phyloP scores from a whole-genome alignment of 1,284 basidiomycete genomes.

The Trametes hirsuta region DNA sequence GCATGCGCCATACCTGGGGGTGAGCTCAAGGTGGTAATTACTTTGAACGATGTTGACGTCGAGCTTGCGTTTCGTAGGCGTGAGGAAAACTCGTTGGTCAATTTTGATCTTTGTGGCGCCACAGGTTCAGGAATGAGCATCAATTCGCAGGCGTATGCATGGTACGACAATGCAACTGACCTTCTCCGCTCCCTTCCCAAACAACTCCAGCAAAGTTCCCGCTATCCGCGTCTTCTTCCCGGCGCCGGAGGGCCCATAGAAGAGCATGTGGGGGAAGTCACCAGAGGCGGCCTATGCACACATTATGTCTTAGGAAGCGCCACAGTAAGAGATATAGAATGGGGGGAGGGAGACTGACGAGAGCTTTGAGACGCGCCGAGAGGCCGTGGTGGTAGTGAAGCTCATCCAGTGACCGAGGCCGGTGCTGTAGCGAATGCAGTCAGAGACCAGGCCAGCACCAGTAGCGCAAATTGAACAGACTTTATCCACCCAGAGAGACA shows the following conservation, averaged over 20 bases:
- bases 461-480: conserved; percentile 40
- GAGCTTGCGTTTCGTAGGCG: conserved; percentile 92
- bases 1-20: conserved; percentile 73
- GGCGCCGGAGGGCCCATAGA: conserved; percentile 97
- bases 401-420: conserved; percentile 84
- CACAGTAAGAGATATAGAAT: not conserved
- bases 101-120: conserved; percentile 82
- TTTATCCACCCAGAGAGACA: conserved; percentile 93
- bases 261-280: conserved; percentile 97
- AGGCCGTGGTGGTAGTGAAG: conserved; percentile 90
- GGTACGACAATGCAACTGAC: conserved; percentile 42
- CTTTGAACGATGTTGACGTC: conserved; percentile 98
- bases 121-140: not conserved
- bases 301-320: not conserved
- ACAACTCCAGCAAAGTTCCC: conserved; percentile 87
- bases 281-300: conserved; percentile 72
- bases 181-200: conserved; percentile 93
- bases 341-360: conserved; percentile 53
- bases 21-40: conserved; percentile 98
- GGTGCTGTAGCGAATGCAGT: conserved; percentile 58
- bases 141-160: not conserved
- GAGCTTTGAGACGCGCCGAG: conserved; percentile 78
- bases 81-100: conserved; percentile 95
- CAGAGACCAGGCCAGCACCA: not conserved
- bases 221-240: conserved; percentile 98